Evolutionary conservation across 164 flowering plant species (phyloP).

Genomic region (Annona squamosa): DNA sequence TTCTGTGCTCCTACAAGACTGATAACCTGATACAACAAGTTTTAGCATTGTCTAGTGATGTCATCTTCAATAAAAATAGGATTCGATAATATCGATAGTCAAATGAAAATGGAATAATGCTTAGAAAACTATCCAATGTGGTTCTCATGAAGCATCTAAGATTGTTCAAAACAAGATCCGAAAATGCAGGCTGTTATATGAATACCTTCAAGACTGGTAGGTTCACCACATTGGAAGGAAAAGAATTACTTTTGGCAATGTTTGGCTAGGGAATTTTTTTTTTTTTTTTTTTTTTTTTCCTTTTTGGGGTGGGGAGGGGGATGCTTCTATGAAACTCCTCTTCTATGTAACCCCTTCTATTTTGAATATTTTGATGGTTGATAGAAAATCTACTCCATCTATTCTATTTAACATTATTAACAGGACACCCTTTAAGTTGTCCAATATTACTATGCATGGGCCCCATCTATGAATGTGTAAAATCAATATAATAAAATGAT

Average conservation of each 20-base stretch:
- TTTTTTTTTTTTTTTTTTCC: too few relatives aligned
- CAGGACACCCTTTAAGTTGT: too few relatives aligned
- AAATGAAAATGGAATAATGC: too few relatives aligned
- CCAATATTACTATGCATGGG: too few relatives aligned
- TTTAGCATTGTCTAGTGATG: background rate
- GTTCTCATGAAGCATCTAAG: background rate
- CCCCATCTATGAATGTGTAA: too few relatives aligned
- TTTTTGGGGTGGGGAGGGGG: background rate
- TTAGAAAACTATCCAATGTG: background rate
- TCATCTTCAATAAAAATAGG: background rate
- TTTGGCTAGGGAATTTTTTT: background rate
- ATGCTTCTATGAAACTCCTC: background rate
- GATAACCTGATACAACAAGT: constrained; percentile 57
- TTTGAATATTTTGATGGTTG: background rate
- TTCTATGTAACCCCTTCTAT: too few relatives aligned
- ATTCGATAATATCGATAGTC: too few relatives aligned
- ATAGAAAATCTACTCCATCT: background rate
- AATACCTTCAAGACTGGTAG: background rate
- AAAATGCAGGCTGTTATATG: background rate
- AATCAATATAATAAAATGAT: too few relatives aligned
- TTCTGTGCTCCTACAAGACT: constrained; percentile 98
- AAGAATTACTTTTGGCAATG: background rate
- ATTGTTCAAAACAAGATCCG: background rate
- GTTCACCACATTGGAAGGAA: background rate
- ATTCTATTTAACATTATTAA: background rate